A percentile compares a stretch with the other conserved stretches of the same genome.
Evolutionary conservation across 2,329 filamentous ascomycete species (phyloP).

Genomic region (Aspergillus sergii): DNA sequence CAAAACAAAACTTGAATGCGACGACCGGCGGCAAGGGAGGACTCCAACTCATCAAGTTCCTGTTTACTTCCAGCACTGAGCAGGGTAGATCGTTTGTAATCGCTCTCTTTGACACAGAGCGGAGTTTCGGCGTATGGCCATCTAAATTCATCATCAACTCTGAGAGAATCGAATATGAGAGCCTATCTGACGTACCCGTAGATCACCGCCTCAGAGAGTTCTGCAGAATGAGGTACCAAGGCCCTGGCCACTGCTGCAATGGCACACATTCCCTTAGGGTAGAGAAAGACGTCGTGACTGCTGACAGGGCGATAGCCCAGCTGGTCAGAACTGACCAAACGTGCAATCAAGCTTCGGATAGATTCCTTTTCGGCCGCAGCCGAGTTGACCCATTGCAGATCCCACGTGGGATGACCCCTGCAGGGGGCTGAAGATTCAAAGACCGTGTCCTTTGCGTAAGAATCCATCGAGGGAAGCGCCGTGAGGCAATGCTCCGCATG

Average conservation of each 20-base stretch:
- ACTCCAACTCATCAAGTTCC: conserved; percentile 20
- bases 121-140: conserved; percentile 11
- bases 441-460: conserved; percentile 1
- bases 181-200: conserved; percentile 7
- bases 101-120: not conserved
- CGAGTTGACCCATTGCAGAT: conserved; percentile 1
- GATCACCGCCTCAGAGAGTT: conserved; percentile 7
- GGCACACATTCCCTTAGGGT: conserved; percentile 10
- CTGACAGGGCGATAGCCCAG: not conserved
- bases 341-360: not conserved
- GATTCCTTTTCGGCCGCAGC: conserved; percentile 4
- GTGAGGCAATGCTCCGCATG: conserved; percentile 8
- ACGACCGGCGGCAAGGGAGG: conserved; percentile 11
- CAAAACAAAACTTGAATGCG: conserved; percentile 46
- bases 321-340: not conserved
- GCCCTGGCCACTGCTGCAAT: conserved; percentile 7
- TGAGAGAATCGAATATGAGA: not conserved
- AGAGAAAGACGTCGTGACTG: conserved; percentile 8
- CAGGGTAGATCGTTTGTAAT: conserved; percentile 6
- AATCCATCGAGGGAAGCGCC: not conserved
- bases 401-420: not conserved
- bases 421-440: not conserved
- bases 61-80: conserved; percentile 13
- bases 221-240: not conserved
- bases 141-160: not conserved